Evolutionary conservation across 2,329 filamentous ascomycete genomes (phyloP), one percentile per base, ranked within the genome.

Genomic region (Talaromyces amestolkiae): DNA sequence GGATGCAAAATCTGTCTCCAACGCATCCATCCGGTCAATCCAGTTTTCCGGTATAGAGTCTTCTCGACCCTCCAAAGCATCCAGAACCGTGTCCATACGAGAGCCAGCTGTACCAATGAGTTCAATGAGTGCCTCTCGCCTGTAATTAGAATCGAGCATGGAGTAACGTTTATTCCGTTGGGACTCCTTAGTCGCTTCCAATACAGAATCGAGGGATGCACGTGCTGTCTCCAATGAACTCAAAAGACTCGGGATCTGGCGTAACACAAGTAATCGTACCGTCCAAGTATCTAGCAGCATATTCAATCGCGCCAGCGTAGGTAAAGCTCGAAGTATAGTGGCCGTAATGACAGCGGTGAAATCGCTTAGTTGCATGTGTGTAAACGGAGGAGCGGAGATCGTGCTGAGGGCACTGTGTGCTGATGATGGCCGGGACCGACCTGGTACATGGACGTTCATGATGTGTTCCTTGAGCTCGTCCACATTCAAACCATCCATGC

Each of bases 381-480:
- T 77, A 64, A 78, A 73, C 63, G 76, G 73, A 49, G 75, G 73
- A 64, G 73, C 75, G 73, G 33, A 70, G 65, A 74, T 78, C 58
- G 81, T 83, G 45, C 61, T 67, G 17, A 78, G 75, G 49, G 79
- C 73, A 68, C 78, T 75, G 73, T 80, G 71, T 70, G 80, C 70
- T 73, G 81, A 73, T 74, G 77, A 71, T 76, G 86, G 81, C 75
- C 85, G 82, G 65, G 86, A 88, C 69, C 81, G 81, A 8, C 84
- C 85, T 69, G 89, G 80, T 74, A 90, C 89, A 80, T 97, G 91
- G 72, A 91, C 91, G 76, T 90, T 88, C 68, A 97, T 81, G 70
- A 97, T 91, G 73, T 94, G 91, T 53, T 86, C 87, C 80, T 99
- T 98, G 74, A 99, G 88, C 69, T 96, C 92, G 72, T 98, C 80